Evolutionary conservation across 106 monocot species (phyloP).

Genomic region (Acanthochlamys bracteata): DNA sequence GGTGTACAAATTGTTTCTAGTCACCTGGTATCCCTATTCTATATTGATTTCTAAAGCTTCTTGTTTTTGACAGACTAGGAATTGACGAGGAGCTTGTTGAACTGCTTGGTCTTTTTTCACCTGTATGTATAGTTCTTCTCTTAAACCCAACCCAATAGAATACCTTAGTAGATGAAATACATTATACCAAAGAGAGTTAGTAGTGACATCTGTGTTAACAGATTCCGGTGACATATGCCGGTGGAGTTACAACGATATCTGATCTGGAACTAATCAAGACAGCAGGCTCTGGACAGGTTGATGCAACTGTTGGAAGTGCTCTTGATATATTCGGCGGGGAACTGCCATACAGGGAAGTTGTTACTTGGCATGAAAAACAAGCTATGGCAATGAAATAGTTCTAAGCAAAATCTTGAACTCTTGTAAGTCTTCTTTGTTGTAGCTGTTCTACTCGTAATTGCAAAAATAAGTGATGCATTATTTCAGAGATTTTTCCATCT

Average conservation of each 20-base stretch:
- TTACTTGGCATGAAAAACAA: slow-evolving; percentile 76
- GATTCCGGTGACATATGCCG: slow-evolving; percentile 92
- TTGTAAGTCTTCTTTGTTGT: no score
- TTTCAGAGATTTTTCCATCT: no score
- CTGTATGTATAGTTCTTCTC: slow-evolving; percentile 48
- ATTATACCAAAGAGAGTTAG: no score
- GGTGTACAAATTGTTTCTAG: no score
- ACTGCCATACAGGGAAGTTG: slow-evolving; percentile 58
- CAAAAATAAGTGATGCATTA: no score
- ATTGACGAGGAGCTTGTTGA: slow-evolving; percentile 89
- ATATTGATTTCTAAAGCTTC: not conserved
- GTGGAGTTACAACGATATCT: slow-evolving; percentile 66
- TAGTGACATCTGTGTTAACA: no score
- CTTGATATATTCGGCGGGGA: slow-evolving; percentile 86
- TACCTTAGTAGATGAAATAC: no score
- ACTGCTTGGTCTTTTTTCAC: slow-evolving; percentile 62
- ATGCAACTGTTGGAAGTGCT: slow-evolving; percentile 84
- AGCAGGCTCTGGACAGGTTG: slow-evolving; percentile 60
- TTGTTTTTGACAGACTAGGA: slow-evolving; percentile 47
- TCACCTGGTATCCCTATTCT: no score
- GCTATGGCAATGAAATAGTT: slow-evolving; percentile 5
- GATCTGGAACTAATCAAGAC: slow-evolving; percentile 75
- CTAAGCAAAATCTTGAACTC: no score
- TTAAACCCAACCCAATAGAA: no score
- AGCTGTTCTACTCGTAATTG: no score